phyloP scores from a whole-genome alignment of 208 protist genomes.

The Novymonas esmeraldas region DNA sequence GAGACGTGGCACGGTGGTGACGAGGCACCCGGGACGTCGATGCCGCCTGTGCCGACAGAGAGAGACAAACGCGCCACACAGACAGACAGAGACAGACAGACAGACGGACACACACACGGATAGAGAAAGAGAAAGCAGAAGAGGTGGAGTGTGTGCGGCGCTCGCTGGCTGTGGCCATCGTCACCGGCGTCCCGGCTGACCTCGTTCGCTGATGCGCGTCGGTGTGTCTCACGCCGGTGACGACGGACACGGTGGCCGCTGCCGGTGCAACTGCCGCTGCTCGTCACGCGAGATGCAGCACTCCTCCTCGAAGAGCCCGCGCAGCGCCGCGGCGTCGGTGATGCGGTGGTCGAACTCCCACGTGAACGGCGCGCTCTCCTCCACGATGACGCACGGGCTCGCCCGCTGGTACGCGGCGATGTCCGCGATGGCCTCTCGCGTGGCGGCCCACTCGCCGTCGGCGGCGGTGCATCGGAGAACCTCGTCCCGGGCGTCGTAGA shows the following conservation, averaged over 20 bases:
- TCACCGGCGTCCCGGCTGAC: too few relatives aligned
- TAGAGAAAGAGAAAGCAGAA: too few relatives aligned
- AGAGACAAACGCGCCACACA: too few relatives aligned
- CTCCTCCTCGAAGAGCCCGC: constrained; percentile 44
- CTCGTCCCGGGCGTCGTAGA: constrained; percentile 51
- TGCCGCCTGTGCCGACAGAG: too few relatives aligned
- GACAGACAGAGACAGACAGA: too few relatives aligned
- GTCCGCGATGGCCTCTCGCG: constrained; percentile 23
- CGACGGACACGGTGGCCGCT: not conserved
- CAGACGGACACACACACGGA: too few relatives aligned
- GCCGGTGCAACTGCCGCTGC: constrained; percentile 19
- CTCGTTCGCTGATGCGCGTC: not conserved
- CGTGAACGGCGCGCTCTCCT: constrained; percentile 34
- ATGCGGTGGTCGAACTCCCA: constrained; percentile 67
- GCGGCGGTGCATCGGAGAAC: constrained; percentile 51
- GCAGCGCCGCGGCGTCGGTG: constrained; percentile 35
- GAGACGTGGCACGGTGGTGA: too few relatives aligned
- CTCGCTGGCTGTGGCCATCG: too few relatives aligned
- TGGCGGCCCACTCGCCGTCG: constrained; percentile 16
- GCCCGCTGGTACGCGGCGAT: constrained; percentile 25
- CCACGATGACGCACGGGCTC: constrained; percentile 34
- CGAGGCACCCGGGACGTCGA: too few relatives aligned
- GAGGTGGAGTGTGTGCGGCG: too few relatives aligned
- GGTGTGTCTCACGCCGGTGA: not conserved
- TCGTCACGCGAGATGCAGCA: constrained; percentile 15